Evolutionary conservation across 2,329 filamentous ascomycete genomes (phyloP).

Genomic region (Aspergillus awamori): DNA sequence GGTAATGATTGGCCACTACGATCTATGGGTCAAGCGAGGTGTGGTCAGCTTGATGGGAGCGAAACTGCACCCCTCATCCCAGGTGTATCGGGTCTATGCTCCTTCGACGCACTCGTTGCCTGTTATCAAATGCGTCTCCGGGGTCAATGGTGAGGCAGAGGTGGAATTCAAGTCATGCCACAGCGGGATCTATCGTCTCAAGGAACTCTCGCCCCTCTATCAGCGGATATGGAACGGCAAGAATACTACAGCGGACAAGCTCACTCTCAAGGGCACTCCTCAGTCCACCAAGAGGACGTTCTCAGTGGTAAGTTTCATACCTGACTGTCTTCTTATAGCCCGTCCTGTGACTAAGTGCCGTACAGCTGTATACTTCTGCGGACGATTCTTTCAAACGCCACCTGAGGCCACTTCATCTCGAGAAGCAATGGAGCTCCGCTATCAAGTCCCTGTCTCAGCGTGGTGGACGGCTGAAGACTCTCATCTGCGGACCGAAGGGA

Average conservation of each 20-base stretch:
- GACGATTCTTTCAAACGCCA: conserved; percentile 47
- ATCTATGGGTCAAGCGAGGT: conserved; percentile 60
- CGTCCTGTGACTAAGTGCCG: conserved; percentile 19
- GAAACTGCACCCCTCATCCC: conserved; percentile 53
- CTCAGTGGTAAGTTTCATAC: conserved; percentile 40
- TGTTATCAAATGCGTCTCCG: conserved; percentile 51
- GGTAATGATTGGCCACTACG: conserved; percentile 56
- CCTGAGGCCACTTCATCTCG: conserved; percentile 46
- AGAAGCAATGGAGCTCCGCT: conserved; percentile 47
- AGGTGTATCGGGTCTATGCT: conserved; percentile 54
- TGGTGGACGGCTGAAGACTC: conserved; percentile 43
- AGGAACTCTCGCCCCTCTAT: conserved; percentile 55
- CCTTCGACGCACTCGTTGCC: conserved; percentile 61
- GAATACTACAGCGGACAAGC: conserved; percentile 36
- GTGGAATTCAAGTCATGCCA: conserved; percentile 53
- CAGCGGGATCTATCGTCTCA: conserved; percentile 49
- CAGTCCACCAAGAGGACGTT: conserved; percentile 41
- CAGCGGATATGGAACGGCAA: conserved; percentile 55
- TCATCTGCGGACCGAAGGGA: conserved; percentile 59
- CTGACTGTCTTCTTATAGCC: not conserved
- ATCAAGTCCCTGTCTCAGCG: conserved; percentile 49
- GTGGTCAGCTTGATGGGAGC: conserved; percentile 61
- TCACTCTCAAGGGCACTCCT: conserved; percentile 29
- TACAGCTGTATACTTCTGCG: conserved; percentile 45
- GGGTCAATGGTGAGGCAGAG: conserved; percentile 48